Base-by-base conservation (phyloP, 2,329 filamentous ascomycete species). In the Fonsecaea multimorphosa region DNA sequence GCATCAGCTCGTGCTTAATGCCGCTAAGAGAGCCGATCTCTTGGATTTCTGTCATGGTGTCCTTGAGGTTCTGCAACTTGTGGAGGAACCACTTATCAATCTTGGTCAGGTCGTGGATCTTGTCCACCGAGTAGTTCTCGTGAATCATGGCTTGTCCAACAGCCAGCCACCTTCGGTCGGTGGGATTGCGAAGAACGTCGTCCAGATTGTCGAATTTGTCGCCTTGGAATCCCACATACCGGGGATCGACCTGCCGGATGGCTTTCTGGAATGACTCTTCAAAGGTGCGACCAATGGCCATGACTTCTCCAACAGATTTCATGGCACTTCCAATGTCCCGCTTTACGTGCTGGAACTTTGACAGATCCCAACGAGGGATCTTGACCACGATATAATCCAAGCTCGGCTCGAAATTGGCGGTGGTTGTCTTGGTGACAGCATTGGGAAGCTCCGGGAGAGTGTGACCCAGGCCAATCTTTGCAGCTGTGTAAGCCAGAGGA, bases 1-100 rank as follows among this genome's bases (percentile, higher is more conserved):
- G 80, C 75, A 99, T 83, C 68, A 95, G 87, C 75, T 97, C 93
- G 80, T 93, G 91, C 84, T 93, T 94, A 69, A 99, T 82, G 62
- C 89, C 91, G 74, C 91, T 89, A 54, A 99, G 85, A 74, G 89
- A 91, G 72, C 93, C 93, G 67, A 92, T 88, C 34, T 90, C 87
- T 82, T 97, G 87, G 68, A 99, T 87, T 78, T 96, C 91, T 71
- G 87, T 88, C 66, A 91, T 92, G 82, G 91, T 93, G 79, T 98
- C 87, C 59, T 97, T 95, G 74, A 99, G 91, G 83, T 98, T 98
- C 82, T 97, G 89, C 58, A 99, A 88, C 86, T 99, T 98, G 88
- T 97, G 88, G 73, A 99, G 82, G 85, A 99, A 99, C 95, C 95
- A 98, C 82, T 96, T 97, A 83, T 98, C 95, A 74, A 99, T 99